A percentile compares a stretch with the other conserved stretches of the same genome.
phyloP scores from a whole-genome alignment of 2,329 filamentous ascomycete genomes.

The Cephalotrichum gorgonifer region DNA sequence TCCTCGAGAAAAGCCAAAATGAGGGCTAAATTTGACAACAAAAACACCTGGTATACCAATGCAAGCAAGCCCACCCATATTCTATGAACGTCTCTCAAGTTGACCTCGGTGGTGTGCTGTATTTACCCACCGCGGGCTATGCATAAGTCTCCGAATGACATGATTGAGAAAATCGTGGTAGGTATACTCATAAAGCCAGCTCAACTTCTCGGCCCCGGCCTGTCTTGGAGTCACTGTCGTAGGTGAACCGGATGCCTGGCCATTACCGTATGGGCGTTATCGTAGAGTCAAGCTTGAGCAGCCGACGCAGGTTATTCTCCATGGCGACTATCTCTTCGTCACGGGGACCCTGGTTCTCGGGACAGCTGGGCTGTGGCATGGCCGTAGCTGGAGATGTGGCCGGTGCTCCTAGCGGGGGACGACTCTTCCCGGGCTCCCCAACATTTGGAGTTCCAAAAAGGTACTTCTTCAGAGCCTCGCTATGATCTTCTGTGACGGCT shows the following conservation, averaged over 20 bases:
- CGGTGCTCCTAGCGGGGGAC: neutral
- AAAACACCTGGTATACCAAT: neutral
- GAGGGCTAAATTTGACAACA: neutral
- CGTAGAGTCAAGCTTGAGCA: constrained; percentile 34
- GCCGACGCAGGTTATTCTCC: constrained; percentile 42
- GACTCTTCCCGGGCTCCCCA: neutral
- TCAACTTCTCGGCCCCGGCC: neutral
- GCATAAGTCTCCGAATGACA: neutral
- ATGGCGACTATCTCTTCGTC: constrained; percentile 31
- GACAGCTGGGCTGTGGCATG: neutral
- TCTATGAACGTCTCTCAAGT: neutral
- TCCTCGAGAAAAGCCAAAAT: neutral
- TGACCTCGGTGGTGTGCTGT: neutral
- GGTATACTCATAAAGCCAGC: neutral
- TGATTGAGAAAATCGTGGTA: neutral
- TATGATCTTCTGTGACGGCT: constrained; percentile 17
- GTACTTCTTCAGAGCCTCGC: constrained; percentile 46
- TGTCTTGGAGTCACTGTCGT: neutral
- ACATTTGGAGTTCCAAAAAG: constrained; percentile 27
- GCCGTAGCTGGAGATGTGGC: neutral
- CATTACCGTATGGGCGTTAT: neutral
- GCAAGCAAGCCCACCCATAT: neutral
- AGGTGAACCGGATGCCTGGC: neutral
- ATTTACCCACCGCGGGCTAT: neutral
- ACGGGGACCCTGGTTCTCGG: neutral